Evolutionary conservation across 2,329 filamentous ascomycete species (phyloP), one percentile per base, ranked within the genome.

Genomic region (Diplodia mutila): DNA sequence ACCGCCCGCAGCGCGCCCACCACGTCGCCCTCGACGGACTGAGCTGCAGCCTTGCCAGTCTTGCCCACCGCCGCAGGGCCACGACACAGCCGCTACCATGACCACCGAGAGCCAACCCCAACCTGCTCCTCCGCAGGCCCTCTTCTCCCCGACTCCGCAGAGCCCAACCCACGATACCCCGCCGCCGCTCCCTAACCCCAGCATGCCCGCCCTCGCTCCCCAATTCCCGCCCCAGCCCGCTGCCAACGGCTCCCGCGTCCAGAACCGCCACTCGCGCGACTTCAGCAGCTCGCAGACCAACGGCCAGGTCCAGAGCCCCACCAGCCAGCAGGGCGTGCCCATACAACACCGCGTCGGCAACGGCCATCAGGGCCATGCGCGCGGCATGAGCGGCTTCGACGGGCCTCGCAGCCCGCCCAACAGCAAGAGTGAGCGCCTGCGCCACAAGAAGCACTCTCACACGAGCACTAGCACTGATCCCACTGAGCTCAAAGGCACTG

Each of bases 401-500:
- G 79, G 77, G 37, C 78, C 81, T 61, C 78, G 80, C 70, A 84
- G 82, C 71, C 82, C 82, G 66, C 82, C 82, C 18, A 83, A 80
- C 78, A 82, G 81, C 76, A 84, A 84, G 78, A 84, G 81, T 82
- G 73, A 64, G 75, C 32, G 57, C 49, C 21, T 21, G 52, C 64
- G 53, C 18, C 53, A 59, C 52, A 42, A 59, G 29, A 52, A 59
- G 64, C 32, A 39, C n/a, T 25, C 23, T 27, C 53, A 51, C 29
- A 57, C 27, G 65, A 53, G 32, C 65, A 29, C 65, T 23, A 42
- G 18, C 54, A 27, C 65, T 68, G 69, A 66, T 66, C 14, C 64
- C 39, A 51, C 72, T 76, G 67, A 75, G 75, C 70, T 54, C 55
- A 37, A 51, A 97, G 94, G 97, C 80, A 97, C 95, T 21, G 91